phyloP scores from a whole-genome alignment of 2,329 filamentous ascomycete species.

The Talaromyces sp. region DNA sequence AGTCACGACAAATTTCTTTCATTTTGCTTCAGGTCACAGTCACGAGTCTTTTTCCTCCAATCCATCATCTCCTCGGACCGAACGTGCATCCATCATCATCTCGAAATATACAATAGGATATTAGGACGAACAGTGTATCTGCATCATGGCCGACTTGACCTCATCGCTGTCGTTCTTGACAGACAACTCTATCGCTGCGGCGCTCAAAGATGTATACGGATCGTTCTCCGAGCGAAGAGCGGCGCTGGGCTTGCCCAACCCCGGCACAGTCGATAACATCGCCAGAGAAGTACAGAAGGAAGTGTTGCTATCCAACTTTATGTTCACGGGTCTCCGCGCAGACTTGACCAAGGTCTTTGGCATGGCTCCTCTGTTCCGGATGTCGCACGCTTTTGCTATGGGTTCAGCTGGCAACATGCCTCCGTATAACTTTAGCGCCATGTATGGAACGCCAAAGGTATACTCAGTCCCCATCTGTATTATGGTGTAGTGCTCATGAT shows the following conservation, averaged over 20 bases:
- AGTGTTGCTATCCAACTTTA: slow-evolving; percentile 92
- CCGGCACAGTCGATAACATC: slow-evolving; percentile 86
- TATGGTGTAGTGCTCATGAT: not conserved
- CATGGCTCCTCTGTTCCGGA: slow-evolving; percentile 89
- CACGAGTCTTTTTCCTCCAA: slow-evolving; percentile 10
- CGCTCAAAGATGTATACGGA: slow-evolving; percentile 72
- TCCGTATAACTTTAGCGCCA: slow-evolving; percentile 89
- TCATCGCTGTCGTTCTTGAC: slow-evolving; percentile 63
- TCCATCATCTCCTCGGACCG: not conserved
- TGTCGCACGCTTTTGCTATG: slow-evolving; percentile 95
- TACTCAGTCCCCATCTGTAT: slow-evolving; percentile 29
- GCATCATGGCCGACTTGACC: slow-evolving; percentile 40
- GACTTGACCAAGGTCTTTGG: slow-evolving; percentile 97
- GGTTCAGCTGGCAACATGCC: slow-evolving; percentile 77
- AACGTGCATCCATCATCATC: slow-evolving; percentile 1
- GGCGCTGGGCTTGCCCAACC: slow-evolving; percentile 84
- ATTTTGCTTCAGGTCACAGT: not conserved
- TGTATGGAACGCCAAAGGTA: slow-evolving; percentile 92
- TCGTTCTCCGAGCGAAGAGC: slow-evolving; percentile 82
- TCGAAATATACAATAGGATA: not conserved
- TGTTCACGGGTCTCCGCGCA: slow-evolving; percentile 93
- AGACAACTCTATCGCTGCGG: slow-evolving; percentile 68
- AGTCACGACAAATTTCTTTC: not conserved
- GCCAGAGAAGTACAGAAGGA: slow-evolving; percentile 91
- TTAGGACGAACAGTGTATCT: not conserved